A percentile compares a stretch with the other conserved stretches of the same genome.
Conservation (phyloP, 352 stramenopile genomes). For the Globisporangium perplexum region DNA sequence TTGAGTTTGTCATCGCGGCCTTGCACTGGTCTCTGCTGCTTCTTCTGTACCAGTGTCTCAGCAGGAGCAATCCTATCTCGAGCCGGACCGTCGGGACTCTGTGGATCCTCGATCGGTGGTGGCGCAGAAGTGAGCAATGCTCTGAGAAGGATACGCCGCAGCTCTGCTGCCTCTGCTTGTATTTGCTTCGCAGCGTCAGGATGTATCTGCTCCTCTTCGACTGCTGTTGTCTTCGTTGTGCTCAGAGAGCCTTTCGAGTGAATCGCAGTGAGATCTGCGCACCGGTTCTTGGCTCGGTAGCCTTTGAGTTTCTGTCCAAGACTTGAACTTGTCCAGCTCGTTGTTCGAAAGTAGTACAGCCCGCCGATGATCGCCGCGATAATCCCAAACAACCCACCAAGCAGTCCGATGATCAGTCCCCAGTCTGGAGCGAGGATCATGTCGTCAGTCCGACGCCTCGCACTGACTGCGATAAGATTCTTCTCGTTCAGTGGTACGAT, state of each 20-base stretch:
- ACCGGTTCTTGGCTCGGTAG: slow-evolving; percentile 49
- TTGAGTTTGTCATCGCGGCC: no score
- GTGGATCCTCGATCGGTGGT: no score
- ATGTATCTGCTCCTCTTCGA: background rate
- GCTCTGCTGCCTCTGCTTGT: slow-evolving; percentile 54
- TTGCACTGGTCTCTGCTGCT: slow-evolving; percentile 14
- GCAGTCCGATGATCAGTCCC: slow-evolving; percentile 69
- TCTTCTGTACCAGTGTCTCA: slow-evolving; percentile 20
- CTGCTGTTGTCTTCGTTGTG: slow-evolving; percentile 24
- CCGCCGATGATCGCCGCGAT: slow-evolving; percentile 67
- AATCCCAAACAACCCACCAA: slow-evolving; percentile 72
- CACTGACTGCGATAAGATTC: slow-evolving; percentile 83
- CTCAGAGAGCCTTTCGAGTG: slow-evolving; percentile 67
- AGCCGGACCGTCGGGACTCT: background rate
- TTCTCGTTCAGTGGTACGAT: slow-evolving; percentile 83
- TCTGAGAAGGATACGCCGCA: slow-evolving; percentile 64
- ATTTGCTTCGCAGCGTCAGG: slow-evolving; percentile 45
- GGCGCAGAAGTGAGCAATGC: slow-evolving; percentile 21
- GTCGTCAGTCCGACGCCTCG: slow-evolving; percentile 65
- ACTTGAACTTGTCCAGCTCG: slow-evolving; percentile 59
- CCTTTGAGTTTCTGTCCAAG: slow-evolving; percentile 24
- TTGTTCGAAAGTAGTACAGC: slow-evolving; percentile 81
- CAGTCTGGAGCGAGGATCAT: slow-evolving; percentile 89
- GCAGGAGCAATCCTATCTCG: slow-evolving; percentile 23
- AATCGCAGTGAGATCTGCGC: slow-evolving; percentile 46